Evolutionary conservation across 2,329 filamentous ascomycete species (phyloP).

Genomic region (Alternaria conjuncta): DNA sequence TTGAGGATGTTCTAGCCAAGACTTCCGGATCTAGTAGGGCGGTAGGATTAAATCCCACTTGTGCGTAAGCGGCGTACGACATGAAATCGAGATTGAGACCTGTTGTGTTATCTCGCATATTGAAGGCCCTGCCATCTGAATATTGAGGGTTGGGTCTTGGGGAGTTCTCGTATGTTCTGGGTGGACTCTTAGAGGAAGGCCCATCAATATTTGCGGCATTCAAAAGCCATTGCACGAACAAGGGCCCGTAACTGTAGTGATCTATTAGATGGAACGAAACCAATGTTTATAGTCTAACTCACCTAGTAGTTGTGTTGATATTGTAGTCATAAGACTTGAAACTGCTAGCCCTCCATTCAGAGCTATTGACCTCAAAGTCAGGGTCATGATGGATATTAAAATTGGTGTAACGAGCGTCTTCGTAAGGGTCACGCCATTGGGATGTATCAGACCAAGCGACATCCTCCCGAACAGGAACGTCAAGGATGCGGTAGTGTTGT

Average conservation of each 20-base stretch:
- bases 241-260: background rate
- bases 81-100: background rate
- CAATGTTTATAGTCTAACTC: background rate
- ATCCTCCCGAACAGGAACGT: background rate
- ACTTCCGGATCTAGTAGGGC: background rate
- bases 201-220: background rate
- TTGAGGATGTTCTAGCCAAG: background rate
- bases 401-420: background rate
- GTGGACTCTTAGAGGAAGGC: background rate
- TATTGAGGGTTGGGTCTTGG: background rate
- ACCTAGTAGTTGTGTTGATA: background rate
- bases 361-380: background rate
- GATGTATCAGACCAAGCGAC: background rate
- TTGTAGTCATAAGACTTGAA: background rate
- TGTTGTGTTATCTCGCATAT: background rate
- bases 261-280: background rate
- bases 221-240: background rate
- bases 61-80: background rate
- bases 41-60: background rate
- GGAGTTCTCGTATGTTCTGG: background rate
- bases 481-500: background rate
- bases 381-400: background rate
- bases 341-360: background rate
- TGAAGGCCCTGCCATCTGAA: background rate
- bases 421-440: background rate